Evolutionary conservation across 129 eudicot genomes (phyloP).

Genomic region (Chrysanthemum seticuspe): DNA sequence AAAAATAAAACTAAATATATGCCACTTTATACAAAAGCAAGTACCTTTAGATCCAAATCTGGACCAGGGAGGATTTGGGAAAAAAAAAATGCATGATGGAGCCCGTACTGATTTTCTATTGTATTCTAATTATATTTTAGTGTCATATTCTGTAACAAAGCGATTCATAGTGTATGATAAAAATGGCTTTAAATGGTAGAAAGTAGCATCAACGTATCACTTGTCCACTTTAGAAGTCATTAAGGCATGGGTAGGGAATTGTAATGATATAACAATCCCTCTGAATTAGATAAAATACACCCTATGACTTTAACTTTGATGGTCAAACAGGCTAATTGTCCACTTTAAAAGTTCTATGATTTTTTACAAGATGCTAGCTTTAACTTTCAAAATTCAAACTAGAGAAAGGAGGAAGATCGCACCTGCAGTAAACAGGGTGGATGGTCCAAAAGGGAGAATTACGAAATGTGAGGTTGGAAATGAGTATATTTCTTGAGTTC

Average conservation of each 20-base stretch:
- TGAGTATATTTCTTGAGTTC: slow-evolving; percentile 75
- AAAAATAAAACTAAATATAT: slow-evolving; percentile 1
- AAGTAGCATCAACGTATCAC: neutral
- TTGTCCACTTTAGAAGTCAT: neutral
- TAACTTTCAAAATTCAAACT: slow-evolving; percentile 19
- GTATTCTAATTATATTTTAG: slow-evolving; percentile 7
- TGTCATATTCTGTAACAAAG: neutral
- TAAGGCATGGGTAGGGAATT: neutral
- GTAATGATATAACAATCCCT: slow-evolving; percentile 10
- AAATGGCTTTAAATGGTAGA: slow-evolving; percentile 11
- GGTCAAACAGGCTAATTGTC: neutral
- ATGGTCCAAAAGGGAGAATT: slow-evolving; percentile 98
- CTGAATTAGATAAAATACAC: neutral
- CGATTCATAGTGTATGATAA: slow-evolving; percentile 16
- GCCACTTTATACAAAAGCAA: slow-evolving; percentile 17
- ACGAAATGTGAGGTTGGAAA: slow-evolving; percentile 82
- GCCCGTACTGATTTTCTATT: slow-evolving; percentile 21
- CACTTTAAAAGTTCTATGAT: neutral
- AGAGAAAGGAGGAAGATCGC: slow-evolving; percentile 14
- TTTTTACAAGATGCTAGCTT: neutral
- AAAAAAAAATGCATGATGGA: slow-evolving; percentile 20
- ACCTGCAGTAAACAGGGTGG: slow-evolving; percentile 99
- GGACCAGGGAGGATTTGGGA: slow-evolving; percentile 22
- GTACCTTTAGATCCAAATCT: slow-evolving; percentile 24
- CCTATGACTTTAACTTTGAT: neutral